Percentiles rank a stretch among this genome's conserved stretches.
Conservation (phyloP, 1,139 yeast genomes). For the Geotrichum histeridarum region DNA sequence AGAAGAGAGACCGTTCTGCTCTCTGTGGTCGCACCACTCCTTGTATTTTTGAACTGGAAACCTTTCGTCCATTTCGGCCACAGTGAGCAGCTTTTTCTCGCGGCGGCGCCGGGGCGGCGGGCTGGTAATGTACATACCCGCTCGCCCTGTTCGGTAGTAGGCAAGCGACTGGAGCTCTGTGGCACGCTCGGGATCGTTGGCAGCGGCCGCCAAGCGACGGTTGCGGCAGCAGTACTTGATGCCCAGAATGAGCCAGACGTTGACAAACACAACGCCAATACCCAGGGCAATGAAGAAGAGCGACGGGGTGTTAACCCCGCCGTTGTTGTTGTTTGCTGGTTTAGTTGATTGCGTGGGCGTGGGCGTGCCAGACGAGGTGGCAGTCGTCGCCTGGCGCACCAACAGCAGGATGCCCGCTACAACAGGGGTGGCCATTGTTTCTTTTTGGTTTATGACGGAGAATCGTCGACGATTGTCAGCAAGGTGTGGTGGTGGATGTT, state of each 20-base stretch:
- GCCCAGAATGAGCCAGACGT: constrained; percentile 38
- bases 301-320: constrained; percentile 26
- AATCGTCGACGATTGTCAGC: no score
- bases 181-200: background rate
- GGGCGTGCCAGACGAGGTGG: background rate
- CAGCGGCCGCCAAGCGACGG: constrained; percentile 15
- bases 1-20: constrained; percentile 23
- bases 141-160: constrained; percentile 12
- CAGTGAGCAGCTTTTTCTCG: constrained; percentile 41
- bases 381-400: background rate
- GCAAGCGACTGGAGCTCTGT: background rate
- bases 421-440: no score
- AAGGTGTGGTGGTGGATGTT: no score
- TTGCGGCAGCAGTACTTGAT: constrained; percentile 36
- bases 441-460: no score
- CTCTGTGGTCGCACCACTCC: constrained; percentile 26
- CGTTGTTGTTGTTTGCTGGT: background rate
- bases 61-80: constrained; percentile 55
- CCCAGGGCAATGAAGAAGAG: constrained; percentile 40
- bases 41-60: constrained; percentile 63
- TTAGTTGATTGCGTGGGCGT: background rate
- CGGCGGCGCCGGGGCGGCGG: constrained; percentile 2
- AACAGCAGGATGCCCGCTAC: no score
- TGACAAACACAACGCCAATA: constrained; percentile 38
- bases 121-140: no score